Base-by-base conservation (phyloP, 1,139 yeast species). In the Magnusiomyces suaveolens region DNA sequence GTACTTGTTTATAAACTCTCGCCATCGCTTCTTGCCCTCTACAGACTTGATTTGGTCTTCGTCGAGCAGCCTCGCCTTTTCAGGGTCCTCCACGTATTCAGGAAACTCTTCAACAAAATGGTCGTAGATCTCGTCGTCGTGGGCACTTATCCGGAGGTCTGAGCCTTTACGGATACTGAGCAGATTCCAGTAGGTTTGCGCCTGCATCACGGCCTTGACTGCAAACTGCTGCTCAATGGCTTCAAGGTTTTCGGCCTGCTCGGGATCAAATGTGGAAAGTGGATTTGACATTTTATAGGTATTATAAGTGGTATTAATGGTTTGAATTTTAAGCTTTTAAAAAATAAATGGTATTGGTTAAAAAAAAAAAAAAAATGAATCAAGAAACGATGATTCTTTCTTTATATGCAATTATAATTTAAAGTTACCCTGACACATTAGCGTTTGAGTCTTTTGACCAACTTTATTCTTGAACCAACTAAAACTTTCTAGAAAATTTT, bases 151-250 rank as follows among this genome's bases (percentile, higher is more conserved):
- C 67, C 81, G 85, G 62, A 92, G 76, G 62, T 78, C 80, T 46
- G 95, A 80, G 18, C 95, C 97, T 54, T 87, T 84, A 53, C 89
- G 75, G 62, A 81, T 81, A 59, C 79, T 78, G 55, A 94, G 72
- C 58, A 94, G 73, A 53, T 78, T 77, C 96, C 96, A 92, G 78
- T 92, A 94, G 2, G 96, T 84, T 69, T 87, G 95, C 58, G 96
- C 94, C 70, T 94, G 97, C 71, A 81, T 83, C 26, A 94, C 98
- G 8, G 97, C 98, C 73, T 87, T 89, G 60, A 94, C 98, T 52
- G 98, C 97, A 67, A 92, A 92, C 74, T 90, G 97, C 78, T 82
- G 87, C 72, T 90, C 97, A 66, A 92, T 87, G 60, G 80, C 84
- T 64, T 81, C 84, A 60, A 79, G 70, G 66, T 81, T 81, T 53